Base-by-base conservation (phyloP, 495 filamentous ascomycete genomes). In the Poronia punctata region DNA sequence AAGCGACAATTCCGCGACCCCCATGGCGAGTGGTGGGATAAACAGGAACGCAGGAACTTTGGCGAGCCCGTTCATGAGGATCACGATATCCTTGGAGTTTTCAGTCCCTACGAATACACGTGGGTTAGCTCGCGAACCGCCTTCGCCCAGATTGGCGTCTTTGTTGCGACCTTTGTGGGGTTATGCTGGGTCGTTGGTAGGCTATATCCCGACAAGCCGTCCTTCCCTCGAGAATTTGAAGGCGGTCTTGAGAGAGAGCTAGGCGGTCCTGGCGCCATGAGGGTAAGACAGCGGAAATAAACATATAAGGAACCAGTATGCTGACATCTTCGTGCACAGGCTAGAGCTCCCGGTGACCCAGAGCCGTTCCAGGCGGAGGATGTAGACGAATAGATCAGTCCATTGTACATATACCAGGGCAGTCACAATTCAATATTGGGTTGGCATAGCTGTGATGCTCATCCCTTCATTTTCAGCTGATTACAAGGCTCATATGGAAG, bases 21-120 rank as follows among this genome's bases (percentile, higher is more conserved):
- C 24, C 77, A 97, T 57, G 90, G 65, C 52, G 83, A 87, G 59
- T 97, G 88, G 87, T 97, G 90, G 90, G 89, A 97, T 64, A 83
- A 87, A 70, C 89, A 97, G 59, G 90, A 95, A 61, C 83, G 89
- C 52, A 80, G 89, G 43, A 95, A 97, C 70, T 99, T 81, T 52
- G 88, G 88, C 54, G 93, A 99, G 64, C 84, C 88, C 3, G 78
- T 94, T 19, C 90, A 99, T 62, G 93, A 99, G 65, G 93, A 99
- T 64, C 82, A 97, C 57, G 93, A 99, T 61, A 79, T 95, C 38
- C 73, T 97, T 15, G 89, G 90, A 54, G 80, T 94, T 40, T 90
- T 99, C 67, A 82, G 83, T 35, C 77, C 85, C 2, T 79, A 95
- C 55, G 83, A 89, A 49, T 97, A 99, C 66, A 89, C 78, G 17